Evolutionary conservation across 2,329 filamentous ascomycete species (phyloP).

Genomic region (Trichoderma guizhouense): DNA sequence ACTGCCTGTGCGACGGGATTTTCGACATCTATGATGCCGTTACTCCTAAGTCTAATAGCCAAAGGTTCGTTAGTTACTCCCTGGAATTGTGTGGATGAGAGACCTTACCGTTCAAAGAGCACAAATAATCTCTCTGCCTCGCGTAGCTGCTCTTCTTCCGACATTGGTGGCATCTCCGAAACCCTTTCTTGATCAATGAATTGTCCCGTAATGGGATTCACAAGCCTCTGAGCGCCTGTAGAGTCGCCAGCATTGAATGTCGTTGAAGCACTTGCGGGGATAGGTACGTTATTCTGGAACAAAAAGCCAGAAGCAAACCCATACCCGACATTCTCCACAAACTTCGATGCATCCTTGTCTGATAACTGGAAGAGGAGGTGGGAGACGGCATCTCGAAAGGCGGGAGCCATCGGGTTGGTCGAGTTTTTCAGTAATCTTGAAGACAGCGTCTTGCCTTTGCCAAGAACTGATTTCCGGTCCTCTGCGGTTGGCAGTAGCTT

Average conservation of each 20-base stretch:
- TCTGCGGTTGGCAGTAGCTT: conserved; percentile 71
- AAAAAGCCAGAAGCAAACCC: conserved; percentile 90
- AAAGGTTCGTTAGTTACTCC: conserved; percentile 25
- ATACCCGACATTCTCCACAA: conserved; percentile 91
- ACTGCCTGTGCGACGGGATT: conserved; percentile 73
- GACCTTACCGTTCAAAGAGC: conserved; percentile 72
- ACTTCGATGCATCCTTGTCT: conserved; percentile 70
- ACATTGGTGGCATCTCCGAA: conserved; percentile 69
- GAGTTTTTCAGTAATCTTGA: conserved; percentile 75
- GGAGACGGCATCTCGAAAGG: conserved; percentile 70
- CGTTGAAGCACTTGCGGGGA: conserved; percentile 65
- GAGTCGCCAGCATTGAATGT: conserved; percentile 31
- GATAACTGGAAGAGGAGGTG: conserved; percentile 85
- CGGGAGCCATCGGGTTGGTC: conserved; percentile 67
- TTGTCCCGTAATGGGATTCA: conserved; percentile 89
- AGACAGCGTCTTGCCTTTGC: conserved; percentile 69
- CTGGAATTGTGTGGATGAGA: not conserved
- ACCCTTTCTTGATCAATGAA: conserved; percentile 64
- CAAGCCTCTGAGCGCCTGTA: conserved; percentile 35
- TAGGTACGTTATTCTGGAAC: conserved; percentile 74
- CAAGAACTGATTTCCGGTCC: conserved; percentile 75
- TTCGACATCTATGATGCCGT: conserved; percentile 71
- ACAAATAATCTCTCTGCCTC: conserved; percentile 90
- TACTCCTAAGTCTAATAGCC: conserved; percentile 57
- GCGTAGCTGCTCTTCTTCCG: conserved; percentile 82